A percentile compares a stretch with the other conserved stretches of the same genome.
Evolutionary conservation across 2,329 filamentous ascomycete genomes (phyloP).

Genomic region (Aspergillus piperis): DNA sequence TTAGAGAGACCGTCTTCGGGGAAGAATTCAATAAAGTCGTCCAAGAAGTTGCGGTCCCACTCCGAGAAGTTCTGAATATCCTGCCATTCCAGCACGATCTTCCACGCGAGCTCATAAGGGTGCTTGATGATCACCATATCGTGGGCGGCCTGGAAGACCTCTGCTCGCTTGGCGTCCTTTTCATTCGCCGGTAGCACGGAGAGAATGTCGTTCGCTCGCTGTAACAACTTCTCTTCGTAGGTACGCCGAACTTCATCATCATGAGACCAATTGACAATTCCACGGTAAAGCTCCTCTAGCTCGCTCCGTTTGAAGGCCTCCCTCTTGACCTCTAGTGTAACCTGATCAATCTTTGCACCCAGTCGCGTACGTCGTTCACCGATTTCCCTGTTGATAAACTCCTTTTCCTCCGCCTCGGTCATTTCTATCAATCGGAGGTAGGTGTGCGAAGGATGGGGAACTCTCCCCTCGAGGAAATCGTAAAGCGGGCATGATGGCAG

Average conservation of each 20-base stretch:
- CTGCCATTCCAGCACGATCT: conserved; percentile 84
- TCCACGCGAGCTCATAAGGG: conserved; percentile 86
- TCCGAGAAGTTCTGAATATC: conserved; percentile 73
- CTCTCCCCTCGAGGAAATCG: conserved; percentile 75
- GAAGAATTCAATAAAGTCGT: conserved; percentile 80
- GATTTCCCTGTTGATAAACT: conserved; percentile 85
- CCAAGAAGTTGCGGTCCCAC: conserved; percentile 75
- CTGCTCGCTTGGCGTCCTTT: conserved; percentile 70
- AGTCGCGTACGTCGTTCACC: conserved; percentile 84
- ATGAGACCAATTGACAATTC: conserved; percentile 84
- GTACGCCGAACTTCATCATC: conserved; percentile 81
- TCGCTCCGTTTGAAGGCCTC: conserved; percentile 77
- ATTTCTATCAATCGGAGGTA: conserved; percentile 83
- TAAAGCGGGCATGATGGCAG: conserved; percentile 83
- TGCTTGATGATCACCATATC: conserved; percentile 98
- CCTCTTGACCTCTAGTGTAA: conserved; percentile 81
- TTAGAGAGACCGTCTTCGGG: conserved; percentile 80
- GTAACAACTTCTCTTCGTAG: conserved; percentile 88
- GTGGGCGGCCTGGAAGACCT: conserved; percentile 74
- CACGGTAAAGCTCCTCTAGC: conserved; percentile 76
- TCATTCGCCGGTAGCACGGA: conserved; percentile 65
- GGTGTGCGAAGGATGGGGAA: conserved; percentile 76
- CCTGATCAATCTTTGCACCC: conserved; percentile 78
- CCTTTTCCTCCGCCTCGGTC: conserved; percentile 80
- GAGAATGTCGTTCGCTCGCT: conserved; percentile 77